These are phyloP conservation scores for Carex sylvatica DNA, from an alignment of 202 grass and related monocot species.

Conservation along the genomic window DNA sequence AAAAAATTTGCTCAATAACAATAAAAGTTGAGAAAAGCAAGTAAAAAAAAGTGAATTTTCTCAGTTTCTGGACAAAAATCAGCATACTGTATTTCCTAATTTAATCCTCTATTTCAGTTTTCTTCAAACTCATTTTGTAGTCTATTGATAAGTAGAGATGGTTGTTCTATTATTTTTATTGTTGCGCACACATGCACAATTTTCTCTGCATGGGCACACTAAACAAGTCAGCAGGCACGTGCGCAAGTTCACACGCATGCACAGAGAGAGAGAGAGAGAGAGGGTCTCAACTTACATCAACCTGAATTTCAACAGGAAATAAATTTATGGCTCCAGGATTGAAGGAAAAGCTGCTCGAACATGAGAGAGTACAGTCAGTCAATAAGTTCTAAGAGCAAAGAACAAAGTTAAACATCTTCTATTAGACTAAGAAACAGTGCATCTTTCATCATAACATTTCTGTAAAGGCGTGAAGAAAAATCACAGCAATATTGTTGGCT, in stretches of 20 bases:
- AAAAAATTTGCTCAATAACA: neutral
- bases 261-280: neutral
- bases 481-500: constrained; percentile 7
- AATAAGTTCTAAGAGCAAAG: constrained; percentile 19
- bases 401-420: constrained; percentile 21
- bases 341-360: constrained; percentile 80
- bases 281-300: constrained; percentile 63
- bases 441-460: neutral
- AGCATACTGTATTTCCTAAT: neutral
- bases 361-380: constrained; percentile 29
- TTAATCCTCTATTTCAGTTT: neutral
- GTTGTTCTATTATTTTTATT: neutral
- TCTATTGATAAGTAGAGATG: constrained; percentile 7
- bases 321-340: constrained; percentile 85
- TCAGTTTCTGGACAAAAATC: neutral
- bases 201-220: neutral
- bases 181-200: neutral
- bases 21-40: neutral
- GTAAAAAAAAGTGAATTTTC: neutral
- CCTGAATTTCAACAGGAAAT: constrained; percentile 86
- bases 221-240: neutral
- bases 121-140: neutral
- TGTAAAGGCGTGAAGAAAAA: neutral
- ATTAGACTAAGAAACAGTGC: constrained; percentile 12
- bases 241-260: too few species aligned